phyloP scores from a whole-genome alignment of 176 grass and related monocot genomes.

The Lolium perenne region DNA sequence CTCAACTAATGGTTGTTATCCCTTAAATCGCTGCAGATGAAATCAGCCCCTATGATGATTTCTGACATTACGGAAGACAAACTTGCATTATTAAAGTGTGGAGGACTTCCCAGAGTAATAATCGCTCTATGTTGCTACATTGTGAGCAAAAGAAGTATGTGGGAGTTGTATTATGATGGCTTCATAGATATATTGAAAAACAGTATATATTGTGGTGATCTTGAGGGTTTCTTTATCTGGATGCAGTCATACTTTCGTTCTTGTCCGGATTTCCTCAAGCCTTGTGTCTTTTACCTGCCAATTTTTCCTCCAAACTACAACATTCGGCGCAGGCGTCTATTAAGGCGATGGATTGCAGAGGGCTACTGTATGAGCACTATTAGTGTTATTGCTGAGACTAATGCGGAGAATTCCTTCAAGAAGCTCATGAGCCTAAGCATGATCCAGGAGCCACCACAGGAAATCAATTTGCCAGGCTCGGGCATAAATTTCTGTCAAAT shows the following conservation, averaged over 20 bases:
- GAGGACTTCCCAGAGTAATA: neutral
- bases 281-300: neutral
- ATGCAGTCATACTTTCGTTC: neutral
- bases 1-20: neutral
- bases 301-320: neutral
- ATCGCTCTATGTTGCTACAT: neutral
- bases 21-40: too few relatives aligned
- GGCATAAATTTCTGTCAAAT: neutral
- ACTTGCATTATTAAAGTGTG: neutral
- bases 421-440: neutral
- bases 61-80: neutral
- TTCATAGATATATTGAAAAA: neutral
- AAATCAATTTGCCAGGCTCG: accelerated
- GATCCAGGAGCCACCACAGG: neutral
- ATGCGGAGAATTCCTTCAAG: neutral
- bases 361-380: neutral
- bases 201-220: neutral
- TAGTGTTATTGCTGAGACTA: neutral
- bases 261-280: neutral
- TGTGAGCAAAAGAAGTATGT: too few relatives aligned
- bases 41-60: too few relatives aligned
- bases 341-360: neutral
- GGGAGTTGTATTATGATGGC: too few relatives aligned
- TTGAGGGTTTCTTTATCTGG: neutral
- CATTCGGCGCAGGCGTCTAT: neutral